Conservation (phyloP, 2,329 filamentous ascomycete genomes). For the Sarocladium brachiariae region DNA sequence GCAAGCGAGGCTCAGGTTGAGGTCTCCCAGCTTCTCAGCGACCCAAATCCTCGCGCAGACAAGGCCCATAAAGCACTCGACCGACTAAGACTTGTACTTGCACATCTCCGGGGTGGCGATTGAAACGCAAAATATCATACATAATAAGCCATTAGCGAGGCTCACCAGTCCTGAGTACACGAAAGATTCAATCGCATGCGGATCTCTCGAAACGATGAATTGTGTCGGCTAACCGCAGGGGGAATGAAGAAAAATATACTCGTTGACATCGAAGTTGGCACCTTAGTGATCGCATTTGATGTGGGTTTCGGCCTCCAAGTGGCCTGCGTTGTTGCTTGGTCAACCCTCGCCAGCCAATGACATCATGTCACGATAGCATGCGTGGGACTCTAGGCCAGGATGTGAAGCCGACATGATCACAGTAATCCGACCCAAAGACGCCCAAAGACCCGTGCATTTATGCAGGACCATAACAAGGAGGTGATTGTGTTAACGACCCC, state of each 20-base stretch:
- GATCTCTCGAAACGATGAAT: too few relatives aligned
- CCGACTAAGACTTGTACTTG: constrained; percentile 29
- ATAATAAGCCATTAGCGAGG: too few relatives aligned
- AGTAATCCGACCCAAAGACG: too few relatives aligned
- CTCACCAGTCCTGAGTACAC: too few relatives aligned
- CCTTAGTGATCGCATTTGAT: too few relatives aligned
- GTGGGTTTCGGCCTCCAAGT: too few relatives aligned
- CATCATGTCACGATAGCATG: constrained; percentile 4
- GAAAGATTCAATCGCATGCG: too few relatives aligned
- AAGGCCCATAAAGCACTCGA: constrained; percentile 19
- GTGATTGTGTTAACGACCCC: too few relatives aligned
- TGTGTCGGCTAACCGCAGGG: constrained; percentile 3
- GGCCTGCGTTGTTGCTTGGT: constrained; percentile 11
- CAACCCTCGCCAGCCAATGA: constrained; percentile 9
- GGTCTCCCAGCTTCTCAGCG: constrained; percentile 33
- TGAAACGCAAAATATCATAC: not conserved
- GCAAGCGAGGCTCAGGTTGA: constrained; percentile 51
- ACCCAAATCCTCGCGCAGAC: constrained; percentile 11
- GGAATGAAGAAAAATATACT: constrained; percentile 7
- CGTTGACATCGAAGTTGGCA: too few relatives aligned
- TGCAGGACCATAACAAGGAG: too few relatives aligned
- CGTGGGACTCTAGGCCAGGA: not conserved
- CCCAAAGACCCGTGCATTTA: too few relatives aligned
- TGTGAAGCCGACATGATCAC: too few relatives aligned
- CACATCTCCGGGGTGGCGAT: constrained; percentile 27